Base-by-base conservation (phyloP, 1,284 basidiomycete species). In the Cryptococcus sp. region DNA sequence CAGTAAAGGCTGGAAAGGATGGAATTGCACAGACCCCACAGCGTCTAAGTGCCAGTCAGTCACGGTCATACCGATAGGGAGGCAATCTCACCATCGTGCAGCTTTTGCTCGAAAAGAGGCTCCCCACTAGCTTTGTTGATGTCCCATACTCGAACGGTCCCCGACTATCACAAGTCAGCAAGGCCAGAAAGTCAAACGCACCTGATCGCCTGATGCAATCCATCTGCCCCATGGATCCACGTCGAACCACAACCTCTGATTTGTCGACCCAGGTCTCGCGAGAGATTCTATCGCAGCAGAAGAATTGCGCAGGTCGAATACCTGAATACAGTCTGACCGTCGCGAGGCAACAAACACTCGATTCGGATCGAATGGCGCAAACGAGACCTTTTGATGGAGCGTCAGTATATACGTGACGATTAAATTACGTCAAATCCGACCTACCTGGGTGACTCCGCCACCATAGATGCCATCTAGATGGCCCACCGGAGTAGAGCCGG, bases 271-370 rank as follows among this genome's bases (percentile, higher is more conserved):
- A n/a, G 55, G 45, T 47, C 78, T 60, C n/a, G 54, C 25, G 7
- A 71, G 41, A 22, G 47, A 50, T 19, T 56, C 55, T 39, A 75
- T 52, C 10, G 66, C 61, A 64, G 62, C 60, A 20, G 82, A 80
- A 1, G 84, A 79, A 63, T 88, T 83, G 0, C 86, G 83, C 8
- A 93, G 71, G 73, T 95, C 93, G 86, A 88, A 95, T 51, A 84
- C 82, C 67, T 87, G 87, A 27, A 94, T 82, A 0, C 69, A 70
- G 13, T 81, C 80, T n/a, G 83, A 83, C 13, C 88, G 82, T 15
- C 93, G 83, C 61, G 89, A 93, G 0, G 89, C 83, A 0, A 89
- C 88, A 65, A 91, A 93, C 19, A 95, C 75, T 0, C 90, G 77
- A 57, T 89, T 84, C 0, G 89, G 86, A 40, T 81, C 81, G 15